phyloP scores from a whole-genome alignment of 2,329 filamentous ascomycete genomes.

The Chaetoscypha palmicola region DNA sequence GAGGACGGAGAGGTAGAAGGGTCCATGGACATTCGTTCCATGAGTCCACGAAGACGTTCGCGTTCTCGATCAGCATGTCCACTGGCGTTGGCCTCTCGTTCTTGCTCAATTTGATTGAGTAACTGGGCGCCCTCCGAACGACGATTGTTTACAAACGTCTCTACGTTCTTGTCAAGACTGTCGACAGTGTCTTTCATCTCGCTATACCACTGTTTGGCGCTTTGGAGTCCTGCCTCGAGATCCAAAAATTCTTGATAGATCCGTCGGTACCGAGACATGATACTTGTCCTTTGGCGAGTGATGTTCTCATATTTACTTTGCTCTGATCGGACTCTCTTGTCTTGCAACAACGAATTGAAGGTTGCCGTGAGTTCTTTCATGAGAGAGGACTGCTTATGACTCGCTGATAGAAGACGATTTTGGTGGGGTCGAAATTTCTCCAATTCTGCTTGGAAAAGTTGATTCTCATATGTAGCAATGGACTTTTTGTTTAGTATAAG shows the following conservation, averaged over 20 bases:
- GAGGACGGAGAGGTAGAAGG: constrained; percentile 38
- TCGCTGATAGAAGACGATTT: constrained; percentile 82
- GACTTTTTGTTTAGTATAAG: constrained; percentile 97
- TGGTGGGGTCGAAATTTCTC: constrained; percentile 95
- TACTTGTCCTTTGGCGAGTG: constrained; percentile 71
- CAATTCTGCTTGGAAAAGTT: constrained; percentile 92
- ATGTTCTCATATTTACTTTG: constrained; percentile 92
- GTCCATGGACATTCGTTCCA: constrained; percentile 96
- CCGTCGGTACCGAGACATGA: constrained; percentile 81
- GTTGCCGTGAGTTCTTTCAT: constrained; percentile 90
- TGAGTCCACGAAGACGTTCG: constrained; percentile 76
- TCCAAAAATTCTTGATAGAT: constrained; percentile 91
- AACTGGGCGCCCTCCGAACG: constrained; percentile 86
- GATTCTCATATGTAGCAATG: constrained; percentile 82
- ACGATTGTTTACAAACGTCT: constrained; percentile 92
- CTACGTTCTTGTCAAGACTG: constrained; percentile 90
- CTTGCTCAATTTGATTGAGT: constrained; percentile 63
- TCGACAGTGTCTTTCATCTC: constrained; percentile 96
- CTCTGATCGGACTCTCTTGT: constrained; percentile 87
- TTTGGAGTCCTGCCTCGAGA: constrained; percentile 74
- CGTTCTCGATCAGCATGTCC: constrained; percentile 66
- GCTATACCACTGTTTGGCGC: constrained; percentile 86
- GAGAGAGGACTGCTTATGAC: constrained; percentile 87
- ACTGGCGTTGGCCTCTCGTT: constrained; percentile 26
- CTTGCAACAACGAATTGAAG: constrained; percentile 83